phyloP scores from a whole-genome alignment of 176 grass and related monocot genomes.

The Pontederia crassipes region DNA sequence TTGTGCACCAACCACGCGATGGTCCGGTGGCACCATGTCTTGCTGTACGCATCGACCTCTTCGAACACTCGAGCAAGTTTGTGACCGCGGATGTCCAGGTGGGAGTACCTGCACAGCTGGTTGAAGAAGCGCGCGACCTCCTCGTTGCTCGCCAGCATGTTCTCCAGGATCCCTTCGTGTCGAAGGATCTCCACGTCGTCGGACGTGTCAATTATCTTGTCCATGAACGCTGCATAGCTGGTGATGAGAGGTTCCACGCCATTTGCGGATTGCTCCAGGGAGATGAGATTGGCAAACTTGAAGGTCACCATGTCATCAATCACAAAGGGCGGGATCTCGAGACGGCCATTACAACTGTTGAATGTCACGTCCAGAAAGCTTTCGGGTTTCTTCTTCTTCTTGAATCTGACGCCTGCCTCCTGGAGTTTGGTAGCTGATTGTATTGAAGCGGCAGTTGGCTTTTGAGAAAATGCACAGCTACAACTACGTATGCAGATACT shows the following conservation, averaged over 20 bases:
- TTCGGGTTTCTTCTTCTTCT: not conserved
- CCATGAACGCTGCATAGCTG: conserved; percentile 1
- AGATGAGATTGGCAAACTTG: not conserved
- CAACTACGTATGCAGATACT: no score
- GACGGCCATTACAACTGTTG: not conserved
- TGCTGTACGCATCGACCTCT: not conserved
- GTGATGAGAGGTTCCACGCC: not conserved
- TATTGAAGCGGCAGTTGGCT: not conserved
- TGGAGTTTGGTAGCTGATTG: not conserved
- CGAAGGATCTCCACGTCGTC: conserved; percentile 4
- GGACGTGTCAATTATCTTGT: not conserved
- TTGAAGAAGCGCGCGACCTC: conserved; percentile 15
- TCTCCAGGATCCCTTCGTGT: not conserved
- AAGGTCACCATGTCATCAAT: not conserved
- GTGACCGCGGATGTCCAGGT: not conserved
- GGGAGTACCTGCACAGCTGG: not conserved
- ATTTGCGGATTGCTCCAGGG: not conserved
- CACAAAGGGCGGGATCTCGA: not conserved
- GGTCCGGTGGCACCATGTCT: not conserved
- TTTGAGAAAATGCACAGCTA: no score
- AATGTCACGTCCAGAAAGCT: not conserved
- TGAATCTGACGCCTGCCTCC: not conserved
- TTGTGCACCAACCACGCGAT: not conserved
- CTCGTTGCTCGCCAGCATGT: not conserved
- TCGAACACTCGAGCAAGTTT: not conserved